Percentiles rank a stretch among this genome's conserved stretches.
These are phyloP conservation scores for Adansonia madagascariensis DNA, from an alignment of 441 rosid species.

Conservation along the genomic window DNA sequence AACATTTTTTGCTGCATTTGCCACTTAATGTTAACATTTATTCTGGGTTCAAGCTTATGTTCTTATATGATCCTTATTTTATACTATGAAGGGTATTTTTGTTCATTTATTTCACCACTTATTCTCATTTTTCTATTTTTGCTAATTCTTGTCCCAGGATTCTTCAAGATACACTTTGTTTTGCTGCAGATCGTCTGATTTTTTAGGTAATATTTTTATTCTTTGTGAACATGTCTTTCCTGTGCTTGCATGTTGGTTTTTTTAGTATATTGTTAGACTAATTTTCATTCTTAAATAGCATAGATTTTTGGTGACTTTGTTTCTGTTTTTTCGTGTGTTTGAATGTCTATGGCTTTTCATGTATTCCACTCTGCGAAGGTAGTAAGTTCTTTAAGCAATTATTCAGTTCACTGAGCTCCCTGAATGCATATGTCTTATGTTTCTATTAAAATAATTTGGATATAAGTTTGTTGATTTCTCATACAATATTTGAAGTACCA, in stretches of 20 bases:
- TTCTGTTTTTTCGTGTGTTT: background rate
- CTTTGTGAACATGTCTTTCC: background rate
- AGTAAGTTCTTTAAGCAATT: conserved; percentile 8
- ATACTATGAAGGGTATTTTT: background rate
- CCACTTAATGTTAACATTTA: background rate
- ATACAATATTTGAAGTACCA: no score
- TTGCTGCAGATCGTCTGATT: conserved; percentile 2
- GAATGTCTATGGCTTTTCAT: background rate
- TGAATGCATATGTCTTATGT: background rate
- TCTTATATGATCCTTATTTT: background rate
- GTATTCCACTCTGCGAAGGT: background rate
- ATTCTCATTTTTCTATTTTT: background rate
- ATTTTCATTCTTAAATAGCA: background rate
- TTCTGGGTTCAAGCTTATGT: background rate
- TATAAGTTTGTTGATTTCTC: no score
- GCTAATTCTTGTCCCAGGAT: background rate
- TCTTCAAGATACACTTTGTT: background rate
- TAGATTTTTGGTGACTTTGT: background rate
- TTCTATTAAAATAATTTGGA: background rate
- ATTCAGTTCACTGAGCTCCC: conserved; percentile 6
- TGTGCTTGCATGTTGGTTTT: conserved; percentile 18
- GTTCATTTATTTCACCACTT: background rate
- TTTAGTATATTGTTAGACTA: background rate
- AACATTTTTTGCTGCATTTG: background rate
- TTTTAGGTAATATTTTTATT: background rate